Evolutionary conservation across 257 asterid genomes (phyloP), one percentile per base, ranked within the genome.

Genomic region (Nicotiana tomentosiformis): DNA sequence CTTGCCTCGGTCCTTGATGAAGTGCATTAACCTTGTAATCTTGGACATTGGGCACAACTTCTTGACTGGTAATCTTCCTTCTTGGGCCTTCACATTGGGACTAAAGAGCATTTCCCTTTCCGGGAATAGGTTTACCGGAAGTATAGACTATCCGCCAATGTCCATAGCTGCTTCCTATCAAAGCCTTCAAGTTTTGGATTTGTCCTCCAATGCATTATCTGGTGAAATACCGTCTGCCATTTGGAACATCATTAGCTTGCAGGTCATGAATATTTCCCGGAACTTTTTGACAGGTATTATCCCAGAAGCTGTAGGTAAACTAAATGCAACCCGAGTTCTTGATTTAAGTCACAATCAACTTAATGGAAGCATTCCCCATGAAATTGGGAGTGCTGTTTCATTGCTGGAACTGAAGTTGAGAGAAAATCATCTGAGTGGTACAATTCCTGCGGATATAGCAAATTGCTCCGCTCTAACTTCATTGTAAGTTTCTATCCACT

Each of bases 331-430:
- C 20, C n/a, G 30, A 33, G 85, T 85, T 78, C 87, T 95, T 68
- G 98, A 95, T 90, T 55, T 93, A 87, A 95, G 98, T 77, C 84
- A 86, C 81, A 95, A 95, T 83, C 88, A 62, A 86, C 87, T 95
- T 9, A 89, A 84, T 64, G 97, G 97, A 79, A 82, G 88, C 87
- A 85, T 94, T 85, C 97, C 97, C 1, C 20, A 56, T 30, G 95
- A 88, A 84, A 89, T 91, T 58, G 93, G 93, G 39, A 66, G 82
- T 5, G 91, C 91, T 12, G 87, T 81, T 84, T 88, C 94, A 17
- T 61, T 93, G 88, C 88, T 88, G 88, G 92, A 88, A 58, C 79
- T 93, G 82, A 91, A 89, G 86, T 84, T 93, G 86, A 90, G 90
- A 84, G 80, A 83, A 87, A 93, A 93, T 88, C 80, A 66, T 81